phyloP scores from a whole-genome alignment of 495 filamentous ascomycete genomes.

The Penicillium parvum region DNA sequence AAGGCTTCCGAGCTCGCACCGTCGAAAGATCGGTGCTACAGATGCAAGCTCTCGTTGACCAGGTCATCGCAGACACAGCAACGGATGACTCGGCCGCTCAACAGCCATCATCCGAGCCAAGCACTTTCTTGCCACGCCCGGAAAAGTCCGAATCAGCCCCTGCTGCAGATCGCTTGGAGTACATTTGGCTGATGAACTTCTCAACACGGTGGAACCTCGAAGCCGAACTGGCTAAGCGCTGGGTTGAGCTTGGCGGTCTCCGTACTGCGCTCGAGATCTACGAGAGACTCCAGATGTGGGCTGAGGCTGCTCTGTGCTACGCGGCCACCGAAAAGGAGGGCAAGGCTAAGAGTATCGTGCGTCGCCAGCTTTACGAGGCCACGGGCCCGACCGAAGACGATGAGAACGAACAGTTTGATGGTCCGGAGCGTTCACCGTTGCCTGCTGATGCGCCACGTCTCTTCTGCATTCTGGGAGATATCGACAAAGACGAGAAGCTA shows the following conservation, averaged over 20 bases:
- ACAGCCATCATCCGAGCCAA: conserved; percentile 33
- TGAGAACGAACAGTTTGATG: conserved; percentile 56
- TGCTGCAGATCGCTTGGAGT: conserved; percentile 67
- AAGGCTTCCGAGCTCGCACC: conserved; percentile 78
- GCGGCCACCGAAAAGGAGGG: conserved; percentile 76
- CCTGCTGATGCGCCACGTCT: conserved; percentile 82
- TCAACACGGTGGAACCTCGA: conserved; percentile 92
- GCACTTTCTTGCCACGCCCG: conserved; percentile 79
- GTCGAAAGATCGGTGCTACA: conserved; percentile 86
- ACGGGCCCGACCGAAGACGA: conserved; percentile 38
- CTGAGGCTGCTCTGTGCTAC: conserved; percentile 89
- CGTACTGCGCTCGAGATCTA: conserved; percentile 94
- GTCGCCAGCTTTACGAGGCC: conserved; percentile 69
- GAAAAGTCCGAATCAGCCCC: conserved; percentile 75
- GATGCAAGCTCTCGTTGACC: conserved; percentile 92
- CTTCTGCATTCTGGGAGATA: conserved; percentile 90
- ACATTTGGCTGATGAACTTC: conserved; percentile 76
- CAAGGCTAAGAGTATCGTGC: conserved; percentile 70
- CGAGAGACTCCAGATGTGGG: conserved; percentile 90
- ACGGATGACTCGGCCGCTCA: conserved; percentile 30
- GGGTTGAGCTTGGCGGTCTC: conserved; percentile 81
- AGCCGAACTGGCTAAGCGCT: conserved; percentile 84
- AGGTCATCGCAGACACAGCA: conserved; percentile 86
- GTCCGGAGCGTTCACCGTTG: conserved; percentile 60
- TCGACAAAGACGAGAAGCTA: conserved; percentile 65